These are phyloP conservation scores for Clonostachys rhizophaga DNA, from an alignment of 2,329 filamentous ascomycete genomes.

Conservation along the genomic window DNA sequence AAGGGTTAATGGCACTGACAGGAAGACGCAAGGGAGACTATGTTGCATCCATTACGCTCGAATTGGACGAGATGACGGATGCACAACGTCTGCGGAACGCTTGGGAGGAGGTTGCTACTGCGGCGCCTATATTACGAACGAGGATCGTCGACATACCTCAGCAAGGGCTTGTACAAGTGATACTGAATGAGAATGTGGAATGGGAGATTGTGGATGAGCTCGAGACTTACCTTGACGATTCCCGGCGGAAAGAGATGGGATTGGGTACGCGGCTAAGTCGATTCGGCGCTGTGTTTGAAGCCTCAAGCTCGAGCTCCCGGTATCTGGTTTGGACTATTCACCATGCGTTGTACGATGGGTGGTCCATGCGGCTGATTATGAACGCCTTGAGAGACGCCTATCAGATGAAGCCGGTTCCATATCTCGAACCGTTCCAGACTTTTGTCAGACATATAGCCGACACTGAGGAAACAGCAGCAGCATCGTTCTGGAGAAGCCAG, in stretches of 20 bases:
- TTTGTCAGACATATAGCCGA: slow-evolving; percentile 27
- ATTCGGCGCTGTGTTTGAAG: slow-evolving; percentile 5
- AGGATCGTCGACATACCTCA: background rate
- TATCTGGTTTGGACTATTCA: slow-evolving; percentile 12
- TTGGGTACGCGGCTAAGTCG: slow-evolving; percentile 10
- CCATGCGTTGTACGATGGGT: slow-evolving; percentile 12
- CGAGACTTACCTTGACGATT: slow-evolving; percentile 19
- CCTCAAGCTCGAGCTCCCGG: background rate
- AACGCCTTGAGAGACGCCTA: background rate
- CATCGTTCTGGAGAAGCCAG: background rate
- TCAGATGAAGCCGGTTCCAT: background rate
- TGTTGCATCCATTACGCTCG: too few species aligned
- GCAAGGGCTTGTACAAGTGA: slow-evolving; percentile 32
- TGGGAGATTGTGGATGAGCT: slow-evolving; percentile 21
- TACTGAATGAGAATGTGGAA: slow-evolving; percentile 7
- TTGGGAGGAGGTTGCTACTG: background rate
- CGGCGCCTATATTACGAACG: background rate
- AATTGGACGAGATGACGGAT: too few species aligned
- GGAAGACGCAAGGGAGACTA: background rate
- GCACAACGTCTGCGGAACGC: background rate
- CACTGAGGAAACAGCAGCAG: background rate
- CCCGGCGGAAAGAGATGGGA: slow-evolving; percentile 16
- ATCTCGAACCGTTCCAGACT: slow-evolving; percentile 21
- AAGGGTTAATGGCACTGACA: slow-evolving; percentile 38
- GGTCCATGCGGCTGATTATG: slow-evolving; percentile 1